A percentile compares a stretch with the other conserved stretches of the same genome.
Conservation (phyloP, 805 yeast genomes). For the Wickerhamomyces bovis region DNA sequence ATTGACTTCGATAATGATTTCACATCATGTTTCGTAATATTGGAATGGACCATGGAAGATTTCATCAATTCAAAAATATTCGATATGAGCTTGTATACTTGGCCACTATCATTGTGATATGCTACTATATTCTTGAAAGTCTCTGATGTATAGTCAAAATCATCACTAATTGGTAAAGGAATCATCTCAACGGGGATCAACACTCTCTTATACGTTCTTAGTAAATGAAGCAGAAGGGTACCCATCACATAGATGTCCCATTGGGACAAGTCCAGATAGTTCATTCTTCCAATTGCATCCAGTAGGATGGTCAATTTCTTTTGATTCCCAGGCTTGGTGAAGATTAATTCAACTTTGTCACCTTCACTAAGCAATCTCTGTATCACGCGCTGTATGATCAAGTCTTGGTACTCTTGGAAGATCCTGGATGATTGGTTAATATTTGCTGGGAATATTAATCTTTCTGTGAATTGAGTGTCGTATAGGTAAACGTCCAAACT, state of each 20-base stretch:
- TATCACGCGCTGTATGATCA: conserved; percentile 44
- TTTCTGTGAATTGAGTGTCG: conserved; percentile 48
- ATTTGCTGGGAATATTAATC: conserved; percentile 40
- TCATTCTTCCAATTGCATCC: conserved; percentile 48
- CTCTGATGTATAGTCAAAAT: conserved; percentile 34
- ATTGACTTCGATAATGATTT: conserved; percentile 20
- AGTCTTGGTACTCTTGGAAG: conserved; percentile 31
- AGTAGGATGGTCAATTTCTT: conserved; percentile 36
- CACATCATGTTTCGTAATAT: conserved; percentile 36
- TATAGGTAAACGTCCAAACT: conserved; percentile 69
- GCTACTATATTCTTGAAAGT: conserved; percentile 32
- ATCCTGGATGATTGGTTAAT: conserved; percentile 25
- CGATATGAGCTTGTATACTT: conserved; percentile 27
- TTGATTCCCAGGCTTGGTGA: conserved; percentile 53
- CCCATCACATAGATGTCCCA: conserved; percentile 50
- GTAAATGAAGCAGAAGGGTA: conserved; percentile 35
- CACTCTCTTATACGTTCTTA: conserved; percentile 48
- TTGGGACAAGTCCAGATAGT: conserved; percentile 54
- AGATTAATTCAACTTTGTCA: conserved; percentile 36
- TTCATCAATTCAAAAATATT: conserved; percentile 42
- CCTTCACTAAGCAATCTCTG: conserved; percentile 39
- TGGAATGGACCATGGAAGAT: conserved; percentile 31
- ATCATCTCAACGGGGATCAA: conserved; percentile 47
- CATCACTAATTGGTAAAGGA: conserved; percentile 48
- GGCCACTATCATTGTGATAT: conserved; percentile 12